Percentiles rank a stretch among this genome's conserved stretches.
Conservation (phyloP, 768 basidiomycete species). For the Rhizopogon roseolus region DNA sequence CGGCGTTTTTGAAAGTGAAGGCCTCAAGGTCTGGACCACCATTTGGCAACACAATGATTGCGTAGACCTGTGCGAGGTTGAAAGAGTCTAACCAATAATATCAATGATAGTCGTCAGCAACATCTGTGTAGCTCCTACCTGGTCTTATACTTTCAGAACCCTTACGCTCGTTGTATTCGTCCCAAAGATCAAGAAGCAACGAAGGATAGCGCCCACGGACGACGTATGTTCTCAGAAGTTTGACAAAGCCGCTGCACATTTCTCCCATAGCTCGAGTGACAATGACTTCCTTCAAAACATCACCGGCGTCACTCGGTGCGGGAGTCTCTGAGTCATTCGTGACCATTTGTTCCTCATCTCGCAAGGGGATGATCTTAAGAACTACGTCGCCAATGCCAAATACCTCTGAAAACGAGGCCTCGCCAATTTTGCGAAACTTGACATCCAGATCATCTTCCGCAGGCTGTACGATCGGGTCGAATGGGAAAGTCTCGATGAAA, state of each 20-base stretch:
- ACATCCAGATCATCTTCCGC: conserved; percentile 24
- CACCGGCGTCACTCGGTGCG: conserved; percentile 64
- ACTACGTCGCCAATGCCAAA: conserved; percentile 87
- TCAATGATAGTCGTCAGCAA: conserved; percentile 5
- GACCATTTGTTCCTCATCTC: conserved; percentile 37
- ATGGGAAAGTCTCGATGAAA: conserved; percentile 78
- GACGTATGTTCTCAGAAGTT: conserved; percentile 77
- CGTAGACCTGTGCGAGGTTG: conserved; percentile 73
- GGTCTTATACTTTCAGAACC: conserved; percentile 85
- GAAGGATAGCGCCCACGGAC: conserved; percentile 85
- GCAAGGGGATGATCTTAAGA: conserved; percentile 83
- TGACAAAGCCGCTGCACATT: conserved; percentile 73
- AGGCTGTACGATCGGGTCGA: conserved; percentile 57
- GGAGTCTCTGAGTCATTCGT: conserved; percentile 50
- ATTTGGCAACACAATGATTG: conserved; percentile 85
- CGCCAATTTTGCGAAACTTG: conserved; percentile 82
- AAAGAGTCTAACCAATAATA: conserved; percentile 56
- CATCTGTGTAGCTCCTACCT: conserved; percentile 41
- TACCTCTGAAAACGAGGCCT: conserved; percentile 96
- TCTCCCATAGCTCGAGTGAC: conserved; percentile 76
- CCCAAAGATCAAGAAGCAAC: conserved; percentile 79
- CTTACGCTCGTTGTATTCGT: conserved; percentile 68
- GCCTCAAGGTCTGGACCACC: conserved; percentile 90
- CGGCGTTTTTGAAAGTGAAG: conserved; percentile 57
- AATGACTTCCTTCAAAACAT: conserved; percentile 77